phyloP scores from a whole-genome alignment of 805 yeast species.

The Middelhovenomyces tepae region DNA sequence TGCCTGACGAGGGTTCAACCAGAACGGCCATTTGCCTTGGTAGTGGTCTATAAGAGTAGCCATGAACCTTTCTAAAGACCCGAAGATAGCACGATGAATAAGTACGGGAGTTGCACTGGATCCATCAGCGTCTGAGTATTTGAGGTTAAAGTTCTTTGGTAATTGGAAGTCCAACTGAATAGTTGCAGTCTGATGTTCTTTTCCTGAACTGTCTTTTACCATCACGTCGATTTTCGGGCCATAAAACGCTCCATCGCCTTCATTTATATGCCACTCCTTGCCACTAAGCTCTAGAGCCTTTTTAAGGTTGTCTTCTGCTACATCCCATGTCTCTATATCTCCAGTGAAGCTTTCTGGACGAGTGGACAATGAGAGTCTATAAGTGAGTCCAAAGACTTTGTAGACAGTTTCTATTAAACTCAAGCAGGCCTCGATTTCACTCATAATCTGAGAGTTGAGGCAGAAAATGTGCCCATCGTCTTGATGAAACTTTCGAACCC shows the following conservation, averaged over 20 bases:
- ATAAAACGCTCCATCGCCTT: conserved; percentile 89
- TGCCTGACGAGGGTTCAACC: conserved; percentile 92
- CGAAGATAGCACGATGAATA: conserved; percentile 93
- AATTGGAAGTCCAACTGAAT: conserved; percentile 92
- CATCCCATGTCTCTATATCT: conserved; percentile 64
- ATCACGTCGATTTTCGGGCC: conserved; percentile 74
- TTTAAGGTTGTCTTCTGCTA: conserved; percentile 64
- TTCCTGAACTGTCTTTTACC: conserved; percentile 69
- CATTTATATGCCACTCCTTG: conserved; percentile 58
- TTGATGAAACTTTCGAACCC: conserved; percentile 93
- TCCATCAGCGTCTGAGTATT: conserved; percentile 44
- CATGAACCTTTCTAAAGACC: conserved; percentile 86
- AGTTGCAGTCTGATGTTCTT: conserved; percentile 90
- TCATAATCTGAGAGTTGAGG: conserved; percentile 60
- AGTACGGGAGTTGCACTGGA: conserved; percentile 68
- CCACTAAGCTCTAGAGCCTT: conserved; percentile 49
- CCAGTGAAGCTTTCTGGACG: conserved; percentile 81
- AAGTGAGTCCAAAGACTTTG: conserved; percentile 53
- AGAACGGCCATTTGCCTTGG: conserved; percentile 94
- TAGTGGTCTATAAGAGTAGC: conserved; percentile 86
- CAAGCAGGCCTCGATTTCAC: conserved; percentile 66
- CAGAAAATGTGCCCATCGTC: conserved; percentile 98
- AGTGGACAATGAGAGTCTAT: conserved; percentile 68
- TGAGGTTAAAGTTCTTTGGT: conserved; percentile 73
- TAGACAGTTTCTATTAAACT: conserved; percentile 70